Evolutionary conservation across 2,329 filamentous ascomycete species (phyloP).

Genomic region (Epichloe aotearoae): DNA sequence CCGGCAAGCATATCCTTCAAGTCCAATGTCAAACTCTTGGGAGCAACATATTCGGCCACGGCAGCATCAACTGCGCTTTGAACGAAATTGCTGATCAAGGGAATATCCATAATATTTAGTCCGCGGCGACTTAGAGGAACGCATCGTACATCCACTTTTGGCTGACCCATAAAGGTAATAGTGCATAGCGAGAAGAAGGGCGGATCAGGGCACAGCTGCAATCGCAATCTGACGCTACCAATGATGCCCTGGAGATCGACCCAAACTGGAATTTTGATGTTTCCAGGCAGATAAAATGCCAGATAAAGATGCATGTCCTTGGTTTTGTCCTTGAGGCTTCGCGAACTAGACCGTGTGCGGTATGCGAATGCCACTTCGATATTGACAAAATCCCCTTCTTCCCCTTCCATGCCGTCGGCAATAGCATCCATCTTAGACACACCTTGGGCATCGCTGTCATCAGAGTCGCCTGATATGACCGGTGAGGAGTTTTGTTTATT

Average conservation of each 20-base stretch:
- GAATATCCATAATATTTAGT: slow-evolving; percentile 63
- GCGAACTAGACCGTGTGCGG: slow-evolving; percentile 46
- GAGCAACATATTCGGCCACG: slow-evolving; percentile 62
- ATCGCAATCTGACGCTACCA: slow-evolving; percentile 53
- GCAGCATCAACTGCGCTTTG: slow-evolving; percentile 63
- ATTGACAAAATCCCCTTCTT: slow-evolving; percentile 68
- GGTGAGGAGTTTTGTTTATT: slow-evolving; percentile 18
- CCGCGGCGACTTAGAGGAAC: slow-evolving; percentile 55
- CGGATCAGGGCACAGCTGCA: slow-evolving; percentile 63
- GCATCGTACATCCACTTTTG: slow-evolving; percentile 57
- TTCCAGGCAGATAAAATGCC: slow-evolving; percentile 52
- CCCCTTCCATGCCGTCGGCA: slow-evolving; percentile 54
- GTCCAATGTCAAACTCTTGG: slow-evolving; percentile 60
- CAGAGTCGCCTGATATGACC: neutral
- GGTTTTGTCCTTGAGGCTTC: slow-evolving; percentile 54
- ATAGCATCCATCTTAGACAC: slow-evolving; percentile 20
- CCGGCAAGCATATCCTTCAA: slow-evolving; percentile 66
- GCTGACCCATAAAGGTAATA: slow-evolving; percentile 61
- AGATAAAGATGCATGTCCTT: slow-evolving; percentile 53
- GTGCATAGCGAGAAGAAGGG: slow-evolving; percentile 68
- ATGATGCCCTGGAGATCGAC: slow-evolving; percentile 61
- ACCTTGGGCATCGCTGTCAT: slow-evolving; percentile 12
- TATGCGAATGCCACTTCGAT: slow-evolving; percentile 65
- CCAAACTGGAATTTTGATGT: slow-evolving; percentile 51
- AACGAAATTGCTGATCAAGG: slow-evolving; percentile 61